Base-by-base conservation (phyloP, 768 basidiomycete genomes). In the Pilatotrama ljubarskyi region DNA sequence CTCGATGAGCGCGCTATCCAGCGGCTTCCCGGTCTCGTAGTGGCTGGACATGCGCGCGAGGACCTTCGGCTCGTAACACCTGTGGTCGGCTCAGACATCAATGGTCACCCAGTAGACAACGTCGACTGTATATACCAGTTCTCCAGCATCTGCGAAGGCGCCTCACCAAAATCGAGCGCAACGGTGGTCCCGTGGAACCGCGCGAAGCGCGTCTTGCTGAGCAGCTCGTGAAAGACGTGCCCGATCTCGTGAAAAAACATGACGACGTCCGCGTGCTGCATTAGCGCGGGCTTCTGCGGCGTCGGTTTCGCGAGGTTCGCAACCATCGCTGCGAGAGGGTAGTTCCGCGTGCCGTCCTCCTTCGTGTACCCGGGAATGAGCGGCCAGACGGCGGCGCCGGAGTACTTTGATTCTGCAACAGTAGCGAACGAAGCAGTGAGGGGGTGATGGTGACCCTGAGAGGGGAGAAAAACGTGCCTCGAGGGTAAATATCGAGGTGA, bases 201-300 rank as follows among this genome's bases (percentile, higher is more conserved):
- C n/a, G 84, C 74, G 69, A 84, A 93, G 56, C 80, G 82, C 37
- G 91, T 93, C 59, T 74, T 78, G 66, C 85, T 87, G 47, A 92
- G 74, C 47, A 95, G 73, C 0, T 76, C 76, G 62, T 80, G 79
- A 70, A 77, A 78, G 22, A 75, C 76, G 59, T 80, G 77, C 2
- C 74, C 91, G 87, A 92, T 90, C 73, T 93, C 93, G 65, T 95
- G 93, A 82, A 94, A 93, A 76, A 94, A 91, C 0, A 91, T 95
- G 15, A 91, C 91, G 1, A 92, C 91, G 58, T 93, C 90, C 64
- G 87, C 85, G 59, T 93, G 91, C 22, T 83, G 77, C 91, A 95
- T 90, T 40, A 93, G 75, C 18, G 91, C 91, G 2, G 91, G 91
- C 59, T 86, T 85, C 4, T 86, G 84, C 0, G 86, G 83, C 1